These are phyloP conservation scores for Singerocomus inundabilis DNA, from an alignment of 1,284 basidiomycete genomes.

Conservation along the genomic window DNA sequence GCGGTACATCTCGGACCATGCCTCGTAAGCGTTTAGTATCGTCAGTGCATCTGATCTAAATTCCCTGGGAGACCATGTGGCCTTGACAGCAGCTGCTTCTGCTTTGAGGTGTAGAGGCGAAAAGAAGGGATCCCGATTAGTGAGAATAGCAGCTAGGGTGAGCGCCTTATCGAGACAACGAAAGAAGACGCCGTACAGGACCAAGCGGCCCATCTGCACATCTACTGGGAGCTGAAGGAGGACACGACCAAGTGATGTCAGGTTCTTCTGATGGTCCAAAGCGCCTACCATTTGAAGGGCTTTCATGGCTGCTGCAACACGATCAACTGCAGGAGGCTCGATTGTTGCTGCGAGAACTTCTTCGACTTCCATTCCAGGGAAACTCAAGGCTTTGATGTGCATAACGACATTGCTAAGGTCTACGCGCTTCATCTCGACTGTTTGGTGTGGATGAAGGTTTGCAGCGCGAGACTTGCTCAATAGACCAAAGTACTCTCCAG, in stretches of 20 bases:
- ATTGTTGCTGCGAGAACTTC: slow-evolving; percentile 86
- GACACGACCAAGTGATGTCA: slow-evolving; percentile 88
- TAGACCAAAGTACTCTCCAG: slow-evolving; percentile 91
- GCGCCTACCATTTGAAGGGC: slow-evolving; percentile 88
- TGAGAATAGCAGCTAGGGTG: slow-evolving; percentile 87
- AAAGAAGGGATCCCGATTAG: slow-evolving; percentile 90
- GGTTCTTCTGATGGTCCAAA: slow-evolving; percentile 71
- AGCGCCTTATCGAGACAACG: slow-evolving; percentile 88
- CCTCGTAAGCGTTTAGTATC: slow-evolving; percentile 78
- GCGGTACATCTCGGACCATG: slow-evolving; percentile 75
- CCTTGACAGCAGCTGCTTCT: slow-evolving; percentile 70
- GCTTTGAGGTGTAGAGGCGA: slow-evolving; percentile 71
- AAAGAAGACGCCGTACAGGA: slow-evolving; percentile 92
- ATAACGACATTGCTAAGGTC: slow-evolving; percentile 91
- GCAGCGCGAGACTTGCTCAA: slow-evolving; percentile 67
- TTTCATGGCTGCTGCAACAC: slow-evolving; percentile 81
- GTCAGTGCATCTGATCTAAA: slow-evolving; percentile 89
- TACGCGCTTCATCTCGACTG: slow-evolving; percentile 96
- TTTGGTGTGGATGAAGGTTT: slow-evolving; percentile 77
- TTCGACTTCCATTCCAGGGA: slow-evolving; percentile 85
- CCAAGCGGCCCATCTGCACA: slow-evolving; percentile 86
- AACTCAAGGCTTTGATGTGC: slow-evolving; percentile 97
- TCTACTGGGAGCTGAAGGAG: slow-evolving; percentile 90
- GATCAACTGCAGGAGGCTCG: slow-evolving; percentile 82
- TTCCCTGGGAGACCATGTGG: slow-evolving; percentile 75